Evolutionary conservation across 2,329 filamentous ascomycete species (phyloP), one percentile per base, ranked within the genome.

Genomic region (Diaporthe batatas): DNA sequence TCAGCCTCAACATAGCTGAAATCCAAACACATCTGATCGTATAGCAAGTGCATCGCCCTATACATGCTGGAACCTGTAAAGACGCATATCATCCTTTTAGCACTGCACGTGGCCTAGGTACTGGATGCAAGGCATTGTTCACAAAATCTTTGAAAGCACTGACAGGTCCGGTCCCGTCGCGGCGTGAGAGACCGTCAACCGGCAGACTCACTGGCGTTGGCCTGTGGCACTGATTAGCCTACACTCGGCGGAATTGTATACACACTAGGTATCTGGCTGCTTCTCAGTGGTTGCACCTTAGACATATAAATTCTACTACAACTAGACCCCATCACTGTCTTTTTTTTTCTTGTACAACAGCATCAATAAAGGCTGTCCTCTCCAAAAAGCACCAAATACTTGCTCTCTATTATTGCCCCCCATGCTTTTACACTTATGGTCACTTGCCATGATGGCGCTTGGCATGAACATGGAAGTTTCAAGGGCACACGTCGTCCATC

Each of bases 311-410:
- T 32, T 36, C 6, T 34, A 10, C 16, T 8, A 6, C 21, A 14
- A 1, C 34, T 42, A 7, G n/a, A 0, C 12, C 29, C n/a, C 14
- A 2, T 7, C 2, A 3, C 23, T 6, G 2, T 14, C 3, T 3
- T 25, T 1, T 5, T 3, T 12, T 2, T 16, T 23, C 11, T 7
- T 39, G 36, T 14, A 12, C 36, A 12, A 1, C 12, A 11, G 1
- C 34, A 36, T 36, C 34, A 36, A 8, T 11, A 1, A 36, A 36
- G 34, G 12, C 16, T 18, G 6, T 59, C 16, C 42, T 1, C 12
- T 29, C 2, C 5, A 36, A 18, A 11, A 21, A 29, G 11, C 57
- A 44, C 7, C 34, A 3, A n/a, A 64, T 16, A 39, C 14, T 0
- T 14, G 0, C 18, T 25, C 21, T n/a, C 25, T 0, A n/a, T 6